A percentile compares a stretch with the other conserved stretches of the same genome.
Evolutionary conservation across 441 rosid species (phyloP).

Genomic region (Arabidopsis hybrid): DNA sequence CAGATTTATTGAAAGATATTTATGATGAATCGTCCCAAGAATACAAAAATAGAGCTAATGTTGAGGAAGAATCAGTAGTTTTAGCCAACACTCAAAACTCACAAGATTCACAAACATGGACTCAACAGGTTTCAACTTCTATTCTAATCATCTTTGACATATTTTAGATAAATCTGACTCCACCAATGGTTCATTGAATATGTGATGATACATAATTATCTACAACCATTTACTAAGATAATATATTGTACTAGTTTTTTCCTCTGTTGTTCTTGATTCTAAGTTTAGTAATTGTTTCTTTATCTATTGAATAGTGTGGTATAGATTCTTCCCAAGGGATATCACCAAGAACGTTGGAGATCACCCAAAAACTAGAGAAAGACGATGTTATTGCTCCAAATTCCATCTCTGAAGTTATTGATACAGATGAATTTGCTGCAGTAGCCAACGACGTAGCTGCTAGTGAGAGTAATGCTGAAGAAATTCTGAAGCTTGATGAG

Average conservation of each 20-base stretch:
- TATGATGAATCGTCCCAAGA: conserved; percentile 15
- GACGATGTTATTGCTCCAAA: background rate
- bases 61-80: conserved; percentile 24
- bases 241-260: background rate
- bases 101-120: conserved; percentile 42
- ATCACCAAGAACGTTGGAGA: conserved; percentile 31
- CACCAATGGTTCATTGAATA: background rate
- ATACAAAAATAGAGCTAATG: background rate
- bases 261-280: conserved; percentile 1
- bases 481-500: conserved; percentile 10
- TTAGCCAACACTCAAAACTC: conserved; percentile 32
- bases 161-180: background rate
- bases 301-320: conserved; percentile 6
- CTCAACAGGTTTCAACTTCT: conserved; percentile 43
- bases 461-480: conserved; percentile 6
- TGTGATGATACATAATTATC: background rate
- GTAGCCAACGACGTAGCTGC: conserved; percentile 6
- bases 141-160: conserved; percentile 12
- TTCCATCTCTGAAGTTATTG: conserved; percentile 9
- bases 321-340: conserved; percentile 5
- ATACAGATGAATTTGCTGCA: background rate
- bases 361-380: conserved; percentile 27
- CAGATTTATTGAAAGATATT: background rate
- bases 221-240: background rate
- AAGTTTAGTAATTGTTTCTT: conserved; percentile 18